Base-by-base conservation (phyloP, 345 rosid genomes). In the Ricinus communis region DNA sequence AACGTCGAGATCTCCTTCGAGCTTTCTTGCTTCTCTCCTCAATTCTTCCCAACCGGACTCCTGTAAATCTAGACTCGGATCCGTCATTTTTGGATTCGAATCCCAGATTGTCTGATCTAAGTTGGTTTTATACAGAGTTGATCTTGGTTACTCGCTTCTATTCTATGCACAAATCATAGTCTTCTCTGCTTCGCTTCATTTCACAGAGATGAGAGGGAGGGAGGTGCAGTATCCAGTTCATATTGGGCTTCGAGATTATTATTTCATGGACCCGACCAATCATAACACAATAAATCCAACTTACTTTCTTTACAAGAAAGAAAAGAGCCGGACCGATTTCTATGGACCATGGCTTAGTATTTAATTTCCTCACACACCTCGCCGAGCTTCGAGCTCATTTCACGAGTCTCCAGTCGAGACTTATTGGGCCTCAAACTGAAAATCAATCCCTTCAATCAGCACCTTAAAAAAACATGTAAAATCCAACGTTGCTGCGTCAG, bases 31-130 rank as follows among this genome's bases (percentile, higher is more conserved):
- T 64, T 91, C 96, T 69, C 82, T 85, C 81, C 99, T 84, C 67
- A 93, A 85, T 70, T 95, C 99, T 78, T 90, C 99, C 97, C 99
- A 95, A 30, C 97, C 97, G 31, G 97, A 90, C 77, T 95, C 97
- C 83, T 92, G 97, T 65, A 92, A 81, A 85, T 88, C 95, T 74
- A 88, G 81, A 83, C 65, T 87, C 82, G 87, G 62, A 73, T 88
- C 96, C 80, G 83, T 80, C 97, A 91, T 94, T 80, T 15, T 43
- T 74, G 69, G 81, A 77, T 84, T 65, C 68, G 21, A 73, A 74
- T 74, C 74, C 14, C 71, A 51, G 80, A 63, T 76, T 82, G 31
- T 65, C 33, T 47, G 27, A 65, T 65, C 43, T 47, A 25, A 24
- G 13, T 11, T 16, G 25, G n/a, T 19, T 21, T 53, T 22, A 18